Conservation (phyloP, 1,284 basidiomycete genomes). For the Mycosarcoma mackinlayi region DNA sequence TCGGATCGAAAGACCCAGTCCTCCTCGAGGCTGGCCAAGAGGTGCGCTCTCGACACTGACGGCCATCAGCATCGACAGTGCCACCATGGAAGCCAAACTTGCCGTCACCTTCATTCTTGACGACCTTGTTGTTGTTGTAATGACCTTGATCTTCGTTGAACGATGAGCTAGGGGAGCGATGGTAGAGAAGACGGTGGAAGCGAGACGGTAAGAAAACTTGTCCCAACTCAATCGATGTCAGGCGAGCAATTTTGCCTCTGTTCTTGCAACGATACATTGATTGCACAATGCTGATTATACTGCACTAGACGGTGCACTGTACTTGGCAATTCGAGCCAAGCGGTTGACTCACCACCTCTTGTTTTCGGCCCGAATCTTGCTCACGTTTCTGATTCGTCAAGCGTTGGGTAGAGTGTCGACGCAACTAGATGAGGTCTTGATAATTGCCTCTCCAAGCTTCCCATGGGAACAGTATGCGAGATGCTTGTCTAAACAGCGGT, state of each 20-base stretch:
- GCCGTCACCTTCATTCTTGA: slow-evolving; percentile 15
- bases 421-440: not conserved
- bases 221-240: too few relatives aligned
- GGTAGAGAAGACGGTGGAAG: not conserved
- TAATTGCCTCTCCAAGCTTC: not conserved
- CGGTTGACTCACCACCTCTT: too few relatives aligned
- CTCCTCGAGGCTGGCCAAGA: not conserved
- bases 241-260: too few relatives aligned
- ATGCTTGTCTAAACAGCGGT: not conserved
- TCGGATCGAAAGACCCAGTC: slow-evolving; percentile 12
- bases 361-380: too few relatives aligned
- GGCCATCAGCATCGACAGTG: slow-evolving; percentile 13
- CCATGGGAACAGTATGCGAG: not conserved
- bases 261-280: too few relatives aligned
- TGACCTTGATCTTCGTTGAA: too few relatives aligned
- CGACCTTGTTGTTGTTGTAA: not conserved
- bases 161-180: not conserved
- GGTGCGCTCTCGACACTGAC: slow-evolving; percentile 10
- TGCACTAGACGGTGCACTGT: too few relatives aligned
- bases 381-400: too few relatives aligned
- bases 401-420: too few relatives aligned
- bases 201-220: not conserved
- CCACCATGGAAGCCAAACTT: slow-evolving; percentile 4
- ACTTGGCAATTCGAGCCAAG: too few relatives aligned
- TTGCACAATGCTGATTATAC: too few relatives aligned